Evolutionary conservation across 345 rosid species (phyloP), one percentile per base, ranked within the genome.

Genomic region (Barbarea vulgaris): DNA sequence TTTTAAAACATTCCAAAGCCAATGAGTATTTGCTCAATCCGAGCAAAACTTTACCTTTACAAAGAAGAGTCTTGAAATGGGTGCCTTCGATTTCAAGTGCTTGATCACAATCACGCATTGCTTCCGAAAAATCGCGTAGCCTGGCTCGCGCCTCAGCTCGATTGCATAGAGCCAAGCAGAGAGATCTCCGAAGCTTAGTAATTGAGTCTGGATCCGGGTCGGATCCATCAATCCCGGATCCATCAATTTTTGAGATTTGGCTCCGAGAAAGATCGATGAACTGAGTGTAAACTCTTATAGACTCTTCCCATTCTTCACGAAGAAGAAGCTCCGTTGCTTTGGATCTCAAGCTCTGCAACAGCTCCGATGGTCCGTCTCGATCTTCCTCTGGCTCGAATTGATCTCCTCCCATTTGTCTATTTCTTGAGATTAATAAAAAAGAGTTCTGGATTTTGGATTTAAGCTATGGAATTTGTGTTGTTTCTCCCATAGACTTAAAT

Each of bases 51-150:
- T 86, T 91, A 44, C 97, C 98, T 75, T 93, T 93, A 69, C 93
- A 87, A 54, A 89, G 56, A 62, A 91, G 87, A 73, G 98, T 77
- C 86, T 89, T 93, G 88, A 87, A 90, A 79, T 90, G 98, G 69
- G 85, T 68, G 17, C 63, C 63, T 48, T 89, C 93, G 13, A 93
- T 83, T 46, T 67, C 74, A 62, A 90, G 83, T 7, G 92, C 93
- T 67, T 73, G 72, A 42, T 91, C 87, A 55, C 96, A 93, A 31
- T 93, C 97, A 9, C 34, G 27, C 59, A 89, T 33, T 0, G 98
- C 97, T 60, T 72, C 83, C 11, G 30, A 42, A 21, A 82, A 80
- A 74, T 86, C 86, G 42, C 85, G 81, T 62, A 84, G 78, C 80
- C 81, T 73, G 0, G 73, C 81, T 13, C 79, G 66, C 5, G 92